A percentile compares a stretch with the other conserved stretches of the same genome.
These are phyloP conservation scores for Clavariopsis aquatica DNA, from an alignment of 495 filamentous ascomycete species.

Conservation along the genomic window DNA sequence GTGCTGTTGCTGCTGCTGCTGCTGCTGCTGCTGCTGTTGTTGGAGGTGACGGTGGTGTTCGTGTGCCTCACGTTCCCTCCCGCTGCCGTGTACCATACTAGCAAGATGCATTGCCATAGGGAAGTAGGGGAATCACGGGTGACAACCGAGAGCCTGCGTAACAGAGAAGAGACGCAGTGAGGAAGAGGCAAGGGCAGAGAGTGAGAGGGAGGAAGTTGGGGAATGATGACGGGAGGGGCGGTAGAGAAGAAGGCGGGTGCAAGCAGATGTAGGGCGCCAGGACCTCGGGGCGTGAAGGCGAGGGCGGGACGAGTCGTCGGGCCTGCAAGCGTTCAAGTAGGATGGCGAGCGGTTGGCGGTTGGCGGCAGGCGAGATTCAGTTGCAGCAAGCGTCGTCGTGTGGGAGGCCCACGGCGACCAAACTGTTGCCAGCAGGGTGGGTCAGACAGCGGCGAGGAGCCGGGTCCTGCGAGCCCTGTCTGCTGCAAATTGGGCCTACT, in stretches of 20 bases:
- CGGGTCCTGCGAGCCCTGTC: conserved; percentile 5
- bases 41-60: conserved; percentile 29
- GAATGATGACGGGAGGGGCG: conserved; percentile 1
- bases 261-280: conserved; percentile 31
- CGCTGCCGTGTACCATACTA: conserved; percentile 42
- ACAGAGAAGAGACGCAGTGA: conserved; percentile 9
- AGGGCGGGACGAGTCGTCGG: conserved; percentile 30
- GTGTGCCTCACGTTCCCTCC: conserved; percentile 38
- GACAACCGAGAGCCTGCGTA: conserved; percentile 31
- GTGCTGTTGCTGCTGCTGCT: conserved; percentile 18
- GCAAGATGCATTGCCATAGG: conserved; percentile 42
- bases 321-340: conserved; percentile 40
- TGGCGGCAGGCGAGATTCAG: conserved; percentile 11
- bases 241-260: conserved; percentile 7
- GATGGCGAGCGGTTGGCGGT: conserved; percentile 26
- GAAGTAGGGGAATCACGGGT: conserved; percentile 25
- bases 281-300: conserved; percentile 27
- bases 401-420: conserved; percentile 17
- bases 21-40: conserved; percentile 22
- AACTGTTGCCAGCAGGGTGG: conserved; percentile 40
- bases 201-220: conserved; percentile 2
- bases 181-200: background rate
- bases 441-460: conserved; percentile 36
- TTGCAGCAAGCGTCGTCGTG: background rate
- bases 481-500: conserved; percentile 20